These are phyloP conservation scores for Phytophthora megakarya DNA, from an alignment of 352 stramenopile genomes.

Conservation along the genomic window DNA sequence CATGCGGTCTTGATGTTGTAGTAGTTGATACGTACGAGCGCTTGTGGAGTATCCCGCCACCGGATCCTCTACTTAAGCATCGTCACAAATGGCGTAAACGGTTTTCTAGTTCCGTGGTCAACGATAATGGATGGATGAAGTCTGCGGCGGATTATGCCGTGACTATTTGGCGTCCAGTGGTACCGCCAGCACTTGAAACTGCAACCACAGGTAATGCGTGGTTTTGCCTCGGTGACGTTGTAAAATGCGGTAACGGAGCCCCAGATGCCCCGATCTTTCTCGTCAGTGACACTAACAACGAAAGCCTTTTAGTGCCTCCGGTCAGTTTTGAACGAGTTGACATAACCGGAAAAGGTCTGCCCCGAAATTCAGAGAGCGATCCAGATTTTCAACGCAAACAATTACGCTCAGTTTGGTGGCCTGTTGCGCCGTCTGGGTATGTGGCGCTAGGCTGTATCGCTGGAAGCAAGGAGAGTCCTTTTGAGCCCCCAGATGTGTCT, in stretches of 20 bases:
- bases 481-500: slow-evolving; percentile 63
- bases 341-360: slow-evolving; percentile 81
- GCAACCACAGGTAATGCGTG: slow-evolving; percentile 41
- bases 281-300: slow-evolving; percentile 53
- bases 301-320: slow-evolving; percentile 58
- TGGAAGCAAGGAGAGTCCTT: slow-evolving; percentile 80
- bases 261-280: slow-evolving; percentile 65
- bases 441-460: slow-evolving; percentile 77
- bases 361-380: slow-evolving; percentile 75
- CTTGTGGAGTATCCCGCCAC: slow-evolving; percentile 80
- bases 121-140: slow-evolving; percentile 45
- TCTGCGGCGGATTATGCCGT: slow-evolving; percentile 55
- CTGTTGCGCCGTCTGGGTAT: slow-evolving; percentile 77
- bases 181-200: slow-evolving; percentile 50
- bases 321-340: slow-evolving; percentile 84
- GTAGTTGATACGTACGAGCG: slow-evolving; percentile 81
- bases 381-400: slow-evolving; percentile 85
- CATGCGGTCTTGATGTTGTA: slow-evolving; percentile 70
- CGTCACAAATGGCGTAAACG: slow-evolving; percentile 85
- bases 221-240: slow-evolving; percentile 77
- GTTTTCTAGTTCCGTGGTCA: slow-evolving; percentile 3
- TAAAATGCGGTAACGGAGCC: slow-evolving; percentile 62
- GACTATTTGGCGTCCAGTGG: slow-evolving; percentile 73
- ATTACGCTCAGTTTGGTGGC: slow-evolving; percentile 83
- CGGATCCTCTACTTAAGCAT: slow-evolving; percentile 78